Percentiles rank a stretch among this genome's conserved stretches.
These are phyloP conservation scores for Penicillium fimorum DNA, from an alignment of 495 filamentous ascomycete genomes.

Conservation along the genomic window DNA sequence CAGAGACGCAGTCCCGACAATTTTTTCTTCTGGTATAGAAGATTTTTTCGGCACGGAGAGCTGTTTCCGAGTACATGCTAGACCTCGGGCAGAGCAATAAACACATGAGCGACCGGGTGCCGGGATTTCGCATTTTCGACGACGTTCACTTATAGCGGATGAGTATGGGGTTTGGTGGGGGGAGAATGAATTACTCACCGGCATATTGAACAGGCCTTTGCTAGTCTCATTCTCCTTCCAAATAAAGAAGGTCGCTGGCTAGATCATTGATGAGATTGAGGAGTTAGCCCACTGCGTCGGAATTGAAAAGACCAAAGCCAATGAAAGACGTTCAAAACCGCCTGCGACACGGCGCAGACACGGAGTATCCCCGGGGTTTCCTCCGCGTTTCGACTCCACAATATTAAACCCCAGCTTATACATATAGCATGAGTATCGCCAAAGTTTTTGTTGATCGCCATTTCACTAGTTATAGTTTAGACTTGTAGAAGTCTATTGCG, in stretches of 20 bases:
- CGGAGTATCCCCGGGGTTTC: constrained; percentile 13
- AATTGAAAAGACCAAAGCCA: constrained; percentile 9
- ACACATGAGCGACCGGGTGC: constrained; percentile 13
- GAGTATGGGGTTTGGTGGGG: neutral
- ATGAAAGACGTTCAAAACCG: constrained; percentile 22
- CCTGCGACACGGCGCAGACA: constrained; percentile 16
- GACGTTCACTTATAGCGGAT: constrained; percentile 11
- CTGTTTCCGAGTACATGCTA: constrained; percentile 6
- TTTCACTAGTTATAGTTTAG: neutral
- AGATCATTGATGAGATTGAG: neutral
- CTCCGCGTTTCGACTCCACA: constrained; percentile 7
- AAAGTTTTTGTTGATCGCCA: constrained; percentile 3
- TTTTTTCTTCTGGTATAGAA: neutral
- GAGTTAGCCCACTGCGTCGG: neutral
- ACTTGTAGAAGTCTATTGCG: neutral
- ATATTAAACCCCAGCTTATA: constrained; percentile 4
- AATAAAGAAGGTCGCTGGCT: neutral
- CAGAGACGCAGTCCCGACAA: neutral
- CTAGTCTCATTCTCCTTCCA: constrained; percentile 17
- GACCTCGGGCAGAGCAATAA: constrained; percentile 10
- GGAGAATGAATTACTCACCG: constrained; percentile 8
- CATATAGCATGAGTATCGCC: neutral
- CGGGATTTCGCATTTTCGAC: constrained; percentile 18
- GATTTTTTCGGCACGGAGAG: neutral
- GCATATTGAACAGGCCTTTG: constrained; percentile 18